phyloP scores from a whole-genome alignment of 2,329 filamentous ascomycete species.

The Keithomyces neogunnii region DNA sequence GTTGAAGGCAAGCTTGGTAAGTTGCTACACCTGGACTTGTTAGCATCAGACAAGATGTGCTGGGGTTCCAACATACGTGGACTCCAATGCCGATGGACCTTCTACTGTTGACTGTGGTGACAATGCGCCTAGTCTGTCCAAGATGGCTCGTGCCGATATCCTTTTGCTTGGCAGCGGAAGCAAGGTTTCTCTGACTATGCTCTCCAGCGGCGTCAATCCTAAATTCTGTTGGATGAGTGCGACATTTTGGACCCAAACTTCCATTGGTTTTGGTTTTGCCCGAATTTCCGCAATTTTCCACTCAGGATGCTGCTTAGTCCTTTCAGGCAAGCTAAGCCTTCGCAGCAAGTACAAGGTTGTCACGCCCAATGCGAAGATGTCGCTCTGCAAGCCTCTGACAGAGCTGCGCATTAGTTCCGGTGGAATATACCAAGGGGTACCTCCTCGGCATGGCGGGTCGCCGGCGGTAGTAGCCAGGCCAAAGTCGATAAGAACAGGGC shows the following conservation, averaged over 20 bases:
- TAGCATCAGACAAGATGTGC: too few relatives aligned
- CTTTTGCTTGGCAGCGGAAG: background rate
- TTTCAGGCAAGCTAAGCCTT: background rate
- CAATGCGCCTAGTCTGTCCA: background rate
- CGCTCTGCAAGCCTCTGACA: background rate
- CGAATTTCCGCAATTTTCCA: background rate
- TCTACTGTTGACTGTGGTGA: too few relatives aligned
- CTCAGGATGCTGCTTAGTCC: background rate
- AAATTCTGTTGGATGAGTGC: background rate
- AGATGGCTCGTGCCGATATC: background rate
- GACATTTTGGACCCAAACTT: background rate
- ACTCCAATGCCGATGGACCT: too few relatives aligned
- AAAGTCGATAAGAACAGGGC: conserved; percentile 10
- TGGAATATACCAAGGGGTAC: background rate
- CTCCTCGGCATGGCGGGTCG: background rate
- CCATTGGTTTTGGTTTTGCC: background rate
- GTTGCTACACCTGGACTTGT: too few relatives aligned
- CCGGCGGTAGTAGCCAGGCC: background rate
- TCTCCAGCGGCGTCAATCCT: background rate
- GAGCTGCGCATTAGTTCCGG: background rate
- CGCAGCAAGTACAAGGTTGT: background rate
- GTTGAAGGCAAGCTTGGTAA: too few relatives aligned
- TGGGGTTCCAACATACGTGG: too few relatives aligned
- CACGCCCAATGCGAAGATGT: background rate
- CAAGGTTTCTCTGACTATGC: background rate